Evolutionary conservation across 1,284 basidiomycete genomes (phyloP).

Genomic region (Fomes fomentarius): DNA sequence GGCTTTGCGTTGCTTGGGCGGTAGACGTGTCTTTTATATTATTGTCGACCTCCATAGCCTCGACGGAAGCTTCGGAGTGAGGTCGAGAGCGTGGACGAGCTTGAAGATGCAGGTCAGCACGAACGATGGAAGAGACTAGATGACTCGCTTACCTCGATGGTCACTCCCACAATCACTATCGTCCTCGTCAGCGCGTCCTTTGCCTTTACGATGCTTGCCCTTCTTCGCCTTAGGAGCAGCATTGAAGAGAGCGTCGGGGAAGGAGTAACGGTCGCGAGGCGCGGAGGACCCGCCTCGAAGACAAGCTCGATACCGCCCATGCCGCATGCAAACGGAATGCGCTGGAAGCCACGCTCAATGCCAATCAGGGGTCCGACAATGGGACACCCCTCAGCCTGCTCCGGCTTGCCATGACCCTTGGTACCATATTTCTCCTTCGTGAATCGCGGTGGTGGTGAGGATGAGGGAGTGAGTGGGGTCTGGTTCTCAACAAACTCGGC

Average conservation of each 20-base stretch:
- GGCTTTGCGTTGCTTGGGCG: too few relatives aligned
- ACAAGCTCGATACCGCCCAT: constrained; percentile 65
- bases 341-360: constrained; percentile 64
- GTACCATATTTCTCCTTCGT: constrained; percentile 12
- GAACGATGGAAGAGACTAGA: too few relatives aligned
- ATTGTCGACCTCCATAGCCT: too few relatives aligned
- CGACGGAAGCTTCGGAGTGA: too few relatives aligned
- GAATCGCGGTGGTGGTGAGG: constrained; percentile 27
- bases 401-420: neutral
- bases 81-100: too few relatives aligned
- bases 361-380: constrained; percentile 74
- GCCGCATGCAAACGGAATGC: constrained; percentile 55
- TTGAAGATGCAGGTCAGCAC: too few relatives aligned
- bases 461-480: constrained; percentile 32
- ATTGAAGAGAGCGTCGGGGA: constrained; percentile 8
- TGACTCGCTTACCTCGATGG: neutral
- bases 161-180: constrained; percentile 3
- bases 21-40: too few relatives aligned
- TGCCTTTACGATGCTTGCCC: constrained; percentile 34
- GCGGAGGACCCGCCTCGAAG: neutral
- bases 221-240: constrained; percentile 21
- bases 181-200: constrained; percentile 28
- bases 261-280: too few relatives aligned
- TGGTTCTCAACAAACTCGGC: constrained; percentile 62
- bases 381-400: constrained; percentile 7